These are phyloP conservation scores for Wallacemonas sp. DNA, from an alignment of 208 protist genomes.

Conservation along the genomic window DNA sequence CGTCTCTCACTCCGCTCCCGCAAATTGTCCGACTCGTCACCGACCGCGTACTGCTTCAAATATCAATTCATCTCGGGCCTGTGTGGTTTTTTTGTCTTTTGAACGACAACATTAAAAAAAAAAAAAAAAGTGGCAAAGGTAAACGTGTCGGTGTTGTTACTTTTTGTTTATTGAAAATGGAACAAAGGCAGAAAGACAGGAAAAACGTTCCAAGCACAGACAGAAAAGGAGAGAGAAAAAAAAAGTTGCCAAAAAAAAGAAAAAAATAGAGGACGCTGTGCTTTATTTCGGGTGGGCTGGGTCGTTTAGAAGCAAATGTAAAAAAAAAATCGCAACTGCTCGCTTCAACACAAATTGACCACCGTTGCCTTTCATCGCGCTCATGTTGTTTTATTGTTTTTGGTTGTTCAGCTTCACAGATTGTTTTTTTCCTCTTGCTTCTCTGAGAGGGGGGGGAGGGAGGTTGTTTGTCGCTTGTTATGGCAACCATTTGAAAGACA, in stretches of 20 bases:
- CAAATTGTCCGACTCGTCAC: background rate
- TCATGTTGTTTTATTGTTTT: slow-evolving; percentile 20
- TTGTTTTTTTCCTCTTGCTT: background rate
- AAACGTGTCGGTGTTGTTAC: background rate
- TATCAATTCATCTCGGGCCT: background rate
- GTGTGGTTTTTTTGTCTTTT: background rate
- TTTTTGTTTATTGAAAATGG: slow-evolving; percentile 7
- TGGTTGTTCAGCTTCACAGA: slow-evolving; percentile 2
- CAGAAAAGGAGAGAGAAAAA: background rate
- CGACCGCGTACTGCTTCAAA: background rate
- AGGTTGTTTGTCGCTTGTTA: too few relatives aligned
- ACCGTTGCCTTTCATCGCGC: slow-evolving; percentile 12
- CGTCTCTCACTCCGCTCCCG: background rate
- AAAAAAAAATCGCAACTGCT: slow-evolving; percentile 6
- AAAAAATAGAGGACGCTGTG: background rate
- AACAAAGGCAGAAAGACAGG: background rate
- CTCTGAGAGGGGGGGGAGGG: too few relatives aligned
- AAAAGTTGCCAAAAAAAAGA: background rate
- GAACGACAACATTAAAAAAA: background rate
- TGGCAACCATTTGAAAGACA: too few relatives aligned
- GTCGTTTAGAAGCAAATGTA: background rate
- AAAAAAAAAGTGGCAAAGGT: background rate
- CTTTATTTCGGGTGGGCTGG: background rate
- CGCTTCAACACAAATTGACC: slow-evolving; percentile 12
- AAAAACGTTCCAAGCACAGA: slow-evolving; percentile 14